A percentile compares a stretch with the other conserved stretches of the same genome.
Conservation (phyloP, 345 rosid species). For the Citrus reticulata region DNA sequence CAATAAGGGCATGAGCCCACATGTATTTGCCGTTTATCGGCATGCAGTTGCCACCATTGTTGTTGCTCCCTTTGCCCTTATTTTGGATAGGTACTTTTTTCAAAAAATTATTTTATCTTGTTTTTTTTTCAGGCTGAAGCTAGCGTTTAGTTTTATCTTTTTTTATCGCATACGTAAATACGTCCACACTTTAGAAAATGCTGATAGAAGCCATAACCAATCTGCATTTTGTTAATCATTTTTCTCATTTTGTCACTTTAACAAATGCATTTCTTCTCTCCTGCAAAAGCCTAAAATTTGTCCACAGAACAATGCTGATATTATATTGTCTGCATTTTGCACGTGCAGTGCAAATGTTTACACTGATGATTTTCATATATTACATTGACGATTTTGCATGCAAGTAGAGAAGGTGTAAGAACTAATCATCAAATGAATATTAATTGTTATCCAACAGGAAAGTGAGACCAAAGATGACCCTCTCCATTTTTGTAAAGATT, state of each 20-base stretch:
- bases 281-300: too few relatives aligned
- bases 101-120: background rate
- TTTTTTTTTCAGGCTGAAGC: too few relatives aligned
- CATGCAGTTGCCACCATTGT: constrained; percentile 54
- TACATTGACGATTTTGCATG: background rate
- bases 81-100: constrained; percentile 48
- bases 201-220: too few relatives aligned
- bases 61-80: constrained; percentile 72
- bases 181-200: too few relatives aligned
- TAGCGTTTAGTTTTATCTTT: background rate
- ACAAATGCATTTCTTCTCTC: background rate
- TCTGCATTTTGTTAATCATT: background rate
- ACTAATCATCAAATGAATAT: background rate
- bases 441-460: constrained; percentile 41
- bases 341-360: too few relatives aligned
- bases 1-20: constrained; percentile 59
- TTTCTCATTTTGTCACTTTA: background rate
- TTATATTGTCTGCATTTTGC: too few relatives aligned
- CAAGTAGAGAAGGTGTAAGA: background rate
- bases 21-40: constrained; percentile 64
- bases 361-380: background rate
- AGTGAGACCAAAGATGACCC: constrained; percentile 75
- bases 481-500: constrained; percentile 60
- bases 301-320: too few relatives aligned
- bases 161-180: too few relatives aligned